Conservation (phyloP, 768 basidiomycete genomes). For the Tulasnella sp. region DNA sequence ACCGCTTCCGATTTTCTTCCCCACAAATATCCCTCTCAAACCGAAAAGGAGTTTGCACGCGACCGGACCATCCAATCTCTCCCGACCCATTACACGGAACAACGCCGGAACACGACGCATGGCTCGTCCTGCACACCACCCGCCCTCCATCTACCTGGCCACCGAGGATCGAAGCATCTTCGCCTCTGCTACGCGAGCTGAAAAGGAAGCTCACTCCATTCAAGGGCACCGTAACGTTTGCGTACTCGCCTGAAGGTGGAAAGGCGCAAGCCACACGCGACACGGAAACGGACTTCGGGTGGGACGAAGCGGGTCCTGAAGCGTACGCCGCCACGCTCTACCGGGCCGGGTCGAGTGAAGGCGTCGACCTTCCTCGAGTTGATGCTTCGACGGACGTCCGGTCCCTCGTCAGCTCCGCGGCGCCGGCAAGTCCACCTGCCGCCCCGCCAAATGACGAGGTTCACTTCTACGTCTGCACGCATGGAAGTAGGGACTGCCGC, state of each 20-base stretch:
- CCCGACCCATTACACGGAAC: conserved; percentile 21
- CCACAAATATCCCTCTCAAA: not conserved
- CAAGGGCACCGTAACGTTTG: conserved; percentile 10
- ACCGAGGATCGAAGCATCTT: conserved; percentile 29
- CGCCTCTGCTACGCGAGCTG: conserved; percentile 28
- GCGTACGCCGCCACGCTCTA: conserved; percentile 30
- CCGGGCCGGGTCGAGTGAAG: conserved; percentile 22
- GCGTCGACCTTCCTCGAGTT: not conserved
- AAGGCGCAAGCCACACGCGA: not conserved
- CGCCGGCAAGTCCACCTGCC: not conserved
- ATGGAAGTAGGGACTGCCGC: conserved; percentile 33
- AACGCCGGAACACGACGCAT: conserved; percentile 14
- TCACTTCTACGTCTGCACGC: conserved; percentile 34
- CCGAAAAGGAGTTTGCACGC: not conserved
- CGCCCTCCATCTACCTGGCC: conserved; percentile 29
- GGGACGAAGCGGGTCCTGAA: conserved; percentile 25
- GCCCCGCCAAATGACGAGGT: not conserved
- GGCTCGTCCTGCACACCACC: conserved; percentile 31
- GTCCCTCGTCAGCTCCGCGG: not conserved
- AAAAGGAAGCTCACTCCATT: not conserved
- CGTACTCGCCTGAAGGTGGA: not conserved
- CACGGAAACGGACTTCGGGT: conserved; percentile 21
- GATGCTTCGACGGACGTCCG: not conserved
- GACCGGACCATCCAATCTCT: conserved; percentile 12
- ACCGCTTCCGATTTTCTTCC: not conserved